Conservation (phyloP, 2,329 filamentous ascomycete species). For the Blastomyces silverae region DNA sequence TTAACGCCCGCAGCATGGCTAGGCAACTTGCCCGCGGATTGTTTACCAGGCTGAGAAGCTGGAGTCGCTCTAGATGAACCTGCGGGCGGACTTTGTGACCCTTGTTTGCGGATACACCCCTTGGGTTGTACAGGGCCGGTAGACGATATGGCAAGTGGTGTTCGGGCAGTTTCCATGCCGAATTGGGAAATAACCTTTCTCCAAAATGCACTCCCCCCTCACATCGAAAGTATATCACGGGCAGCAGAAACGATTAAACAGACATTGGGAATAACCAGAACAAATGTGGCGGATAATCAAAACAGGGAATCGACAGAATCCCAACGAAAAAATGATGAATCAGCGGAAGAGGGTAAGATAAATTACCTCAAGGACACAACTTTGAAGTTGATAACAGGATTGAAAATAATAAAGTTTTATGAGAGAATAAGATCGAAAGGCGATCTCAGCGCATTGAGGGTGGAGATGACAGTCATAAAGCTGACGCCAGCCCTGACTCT, state of each 20-base stretch:
- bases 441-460: not conserved
- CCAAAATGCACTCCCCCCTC: not conserved
- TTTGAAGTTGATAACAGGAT: not conserved
- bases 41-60: conserved; percentile 26
- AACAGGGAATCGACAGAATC: not conserved
- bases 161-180: conserved; percentile 54
- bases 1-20: conserved; percentile 24
- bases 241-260: not conserved
- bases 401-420: not conserved
- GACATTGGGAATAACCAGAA: not conserved
- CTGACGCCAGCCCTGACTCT: not conserved
- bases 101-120: not conserved
- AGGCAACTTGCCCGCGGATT: conserved; percentile 22
- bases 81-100: not conserved
- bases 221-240: not conserved
- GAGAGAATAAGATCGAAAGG: conserved; percentile 1
- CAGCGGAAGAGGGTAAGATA: not conserved
- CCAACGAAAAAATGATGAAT: not conserved
- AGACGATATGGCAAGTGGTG: conserved; percentile 4
- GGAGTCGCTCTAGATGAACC: conserved; percentile 15
- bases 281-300: not conserved
- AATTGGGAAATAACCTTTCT: conserved; percentile 22
- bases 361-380: not conserved
- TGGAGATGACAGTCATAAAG: not conserved
- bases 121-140: conserved; percentile 7